Evolutionary conservation across 441 rosid species (phyloP).

Genomic region (Eugenia klotzschiana): DNA sequence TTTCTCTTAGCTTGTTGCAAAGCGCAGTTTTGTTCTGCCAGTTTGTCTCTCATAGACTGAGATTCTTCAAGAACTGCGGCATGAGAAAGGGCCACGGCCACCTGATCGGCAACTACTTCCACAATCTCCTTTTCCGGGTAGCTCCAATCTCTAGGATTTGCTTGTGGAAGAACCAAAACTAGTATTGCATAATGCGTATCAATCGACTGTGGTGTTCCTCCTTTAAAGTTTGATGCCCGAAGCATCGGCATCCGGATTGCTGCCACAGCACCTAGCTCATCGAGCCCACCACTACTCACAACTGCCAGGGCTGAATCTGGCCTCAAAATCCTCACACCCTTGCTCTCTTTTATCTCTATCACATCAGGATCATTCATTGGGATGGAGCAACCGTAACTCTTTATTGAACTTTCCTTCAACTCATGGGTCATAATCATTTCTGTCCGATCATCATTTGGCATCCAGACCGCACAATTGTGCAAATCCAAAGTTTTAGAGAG

Average conservation of each 20-base stretch:
- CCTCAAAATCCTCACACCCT: conserved; percentile 37
- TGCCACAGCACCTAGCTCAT: conserved; percentile 49
- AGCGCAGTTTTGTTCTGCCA: conserved; percentile 40
- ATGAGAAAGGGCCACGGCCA: conserved; percentile 67
- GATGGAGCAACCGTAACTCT: conserved; percentile 17
- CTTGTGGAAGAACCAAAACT: conserved; percentile 48
- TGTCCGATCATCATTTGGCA: conserved; percentile 44
- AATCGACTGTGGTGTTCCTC: conserved; percentile 49
- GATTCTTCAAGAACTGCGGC: conserved; percentile 69
- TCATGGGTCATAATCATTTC: conserved; percentile 54
- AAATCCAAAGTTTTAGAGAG: conserved; percentile 56
- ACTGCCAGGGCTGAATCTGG: conserved; percentile 34
- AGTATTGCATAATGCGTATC: conserved; percentile 52
- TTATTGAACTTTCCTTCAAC: conserved; percentile 22
- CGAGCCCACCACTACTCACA: conserved; percentile 37
- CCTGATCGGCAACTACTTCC: conserved; percentile 75
- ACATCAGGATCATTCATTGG: conserved; percentile 38
- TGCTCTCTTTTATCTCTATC: conserved; percentile 28
- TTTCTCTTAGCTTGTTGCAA: conserved; percentile 48
- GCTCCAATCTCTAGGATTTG: conserved; percentile 35
- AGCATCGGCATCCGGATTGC: conserved; percentile 69
- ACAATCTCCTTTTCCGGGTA: conserved; percentile 47
- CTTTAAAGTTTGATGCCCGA: conserved; percentile 49
- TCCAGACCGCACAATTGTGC: conserved; percentile 61
- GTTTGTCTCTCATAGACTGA: conserved; percentile 53